phyloP scores from a whole-genome alignment of 2,329 filamentous ascomycete genomes.

The Alternaria sp. region DNA sequence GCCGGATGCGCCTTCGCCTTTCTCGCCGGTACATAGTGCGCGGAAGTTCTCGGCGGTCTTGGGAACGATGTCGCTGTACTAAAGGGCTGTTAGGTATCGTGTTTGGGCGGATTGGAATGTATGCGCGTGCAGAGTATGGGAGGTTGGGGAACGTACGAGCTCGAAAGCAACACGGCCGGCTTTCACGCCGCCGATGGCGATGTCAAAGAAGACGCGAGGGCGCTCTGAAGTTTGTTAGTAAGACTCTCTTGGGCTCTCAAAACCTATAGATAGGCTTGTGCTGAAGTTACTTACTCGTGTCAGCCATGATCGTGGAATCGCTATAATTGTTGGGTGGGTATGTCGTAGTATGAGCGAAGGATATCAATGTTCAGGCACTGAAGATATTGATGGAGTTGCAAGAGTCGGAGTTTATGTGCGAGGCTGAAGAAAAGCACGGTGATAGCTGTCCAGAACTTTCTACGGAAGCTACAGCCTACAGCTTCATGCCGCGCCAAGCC shows the following conservation, averaged over 20 bases:
- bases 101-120: background rate
- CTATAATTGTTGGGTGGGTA: background rate
- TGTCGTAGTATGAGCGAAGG: background rate
- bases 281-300: constrained; percentile 26
- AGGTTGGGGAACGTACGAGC: constrained; percentile 62
- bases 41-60: constrained; percentile 98
- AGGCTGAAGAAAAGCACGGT: constrained; percentile 30
- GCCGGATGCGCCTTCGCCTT: constrained; percentile 79
- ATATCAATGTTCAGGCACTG: background rate
- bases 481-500: constrained; percentile 30
- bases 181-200: constrained; percentile 76
- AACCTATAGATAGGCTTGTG: background rate
- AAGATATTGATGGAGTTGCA: background rate
- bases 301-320: constrained; percentile 32
- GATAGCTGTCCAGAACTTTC: constrained; percentile 45
- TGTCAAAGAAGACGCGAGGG: constrained; percentile 90
- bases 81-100: constrained; percentile 9
- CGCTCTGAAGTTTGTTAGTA: constrained; percentile 57
- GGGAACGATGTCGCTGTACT: constrained; percentile 69
- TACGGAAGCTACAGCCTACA: constrained; percentile 30
- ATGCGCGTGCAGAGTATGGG: background rate
- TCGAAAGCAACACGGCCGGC: constrained; percentile 86
- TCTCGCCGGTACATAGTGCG: constrained; percentile 91
- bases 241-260: background rate
- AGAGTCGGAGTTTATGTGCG: constrained; percentile 9